Evolutionary conservation across 1,139 yeast species (phyloP), one percentile per base, ranked within the genome.

Genomic region (Geotrichum reessii): DNA sequence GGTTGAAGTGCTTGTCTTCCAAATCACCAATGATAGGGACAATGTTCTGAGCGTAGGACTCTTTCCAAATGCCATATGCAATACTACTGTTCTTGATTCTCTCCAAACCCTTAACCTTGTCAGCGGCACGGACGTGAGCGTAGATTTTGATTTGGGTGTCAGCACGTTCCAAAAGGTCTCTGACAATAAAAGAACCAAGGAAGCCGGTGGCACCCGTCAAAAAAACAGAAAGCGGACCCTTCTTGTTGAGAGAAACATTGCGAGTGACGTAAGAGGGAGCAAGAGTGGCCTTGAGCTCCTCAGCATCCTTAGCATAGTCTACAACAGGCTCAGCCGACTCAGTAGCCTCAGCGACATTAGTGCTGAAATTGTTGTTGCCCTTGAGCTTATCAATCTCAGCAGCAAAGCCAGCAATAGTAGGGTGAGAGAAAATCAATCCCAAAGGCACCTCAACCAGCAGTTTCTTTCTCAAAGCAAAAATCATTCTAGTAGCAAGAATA

Each of bases 151-250:
- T 77, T 40, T 76, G 70, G 19, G 72, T 68, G 44, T 79, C 71
- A 12, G 67, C 67, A 64, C 87, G 79, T 55, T 79, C 79, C 65
- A 92, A 76, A 55, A 93, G 74, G 67, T 93, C 96, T 51, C 88
- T 80, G 55, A 92, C 73, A 59, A 93, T 84, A 69, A 87, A 93
- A 1, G 97, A 84, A 37, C 99, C 99, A 65, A 95, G 76, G 81
- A 93, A 95, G 2, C 99, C 99, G 46, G 99, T 95, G 42, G 86
- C 90, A 70, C 99, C 99, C 25, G 99, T 95, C 50, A 95, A 82
- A 67, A 95, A 90, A 0, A 91, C 87, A 63, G 84, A 86, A 53
- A 87, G 68, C 3, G 71, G 64, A 24, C 73, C 71, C 0, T 64
- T 69, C 6, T 76, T 64, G 53, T 75, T 69, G 3, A 79, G 68